Evolutionary conservation across 2,329 filamentous ascomycete species (phyloP).

Genomic region (Epichloe scottii): DNA sequence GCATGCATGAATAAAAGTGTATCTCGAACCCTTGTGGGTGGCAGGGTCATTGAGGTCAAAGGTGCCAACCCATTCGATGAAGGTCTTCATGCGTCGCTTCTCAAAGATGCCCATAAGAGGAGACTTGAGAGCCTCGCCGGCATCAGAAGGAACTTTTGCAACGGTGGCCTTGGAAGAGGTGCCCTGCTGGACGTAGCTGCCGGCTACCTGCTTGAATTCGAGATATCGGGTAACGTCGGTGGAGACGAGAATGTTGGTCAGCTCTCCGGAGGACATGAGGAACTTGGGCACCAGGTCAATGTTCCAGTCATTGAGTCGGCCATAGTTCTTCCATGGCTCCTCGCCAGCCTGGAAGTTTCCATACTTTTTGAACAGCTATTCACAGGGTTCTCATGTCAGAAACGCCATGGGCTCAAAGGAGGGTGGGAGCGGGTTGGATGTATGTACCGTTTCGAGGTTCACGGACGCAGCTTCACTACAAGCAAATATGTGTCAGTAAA

Average conservation of each 20-base stretch:
- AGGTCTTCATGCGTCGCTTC: slow-evolving; percentile 93
- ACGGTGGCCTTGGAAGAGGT: slow-evolving; percentile 73
- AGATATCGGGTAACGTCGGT: slow-evolving; percentile 85
- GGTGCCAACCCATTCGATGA: slow-evolving; percentile 86
- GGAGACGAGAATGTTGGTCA: slow-evolving; percentile 96
- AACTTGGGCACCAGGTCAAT: slow-evolving; percentile 98
- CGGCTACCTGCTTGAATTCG: slow-evolving; percentile 88
- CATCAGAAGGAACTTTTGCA: slow-evolving; percentile 93
- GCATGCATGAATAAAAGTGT: background rate
- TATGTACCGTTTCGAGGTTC: slow-evolving; percentile 79
- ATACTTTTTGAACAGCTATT: slow-evolving; percentile 90
- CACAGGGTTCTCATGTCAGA: slow-evolving; percentile 8
- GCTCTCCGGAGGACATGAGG: slow-evolving; percentile 94
- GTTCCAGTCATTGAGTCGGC: slow-evolving; percentile 96
- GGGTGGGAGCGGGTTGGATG: slow-evolving; percentile 6
- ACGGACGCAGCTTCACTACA: slow-evolving; percentile 78
- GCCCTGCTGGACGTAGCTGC: slow-evolving; percentile 92
- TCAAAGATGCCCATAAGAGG: slow-evolving; percentile 96
- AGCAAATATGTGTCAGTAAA: slow-evolving; percentile 16
- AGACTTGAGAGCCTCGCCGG: slow-evolving; percentile 77
- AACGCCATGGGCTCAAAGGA: slow-evolving; percentile 8
- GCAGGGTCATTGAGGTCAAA: slow-evolving; percentile 72
- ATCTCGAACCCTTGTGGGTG: slow-evolving; percentile 67
- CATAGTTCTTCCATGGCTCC: slow-evolving; percentile 97
- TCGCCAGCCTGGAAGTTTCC: slow-evolving; percentile 67